These are phyloP conservation scores for Penicillium sp. DNA, from an alignment of 2,329 filamentous ascomycete species.

Conservation along the genomic window DNA sequence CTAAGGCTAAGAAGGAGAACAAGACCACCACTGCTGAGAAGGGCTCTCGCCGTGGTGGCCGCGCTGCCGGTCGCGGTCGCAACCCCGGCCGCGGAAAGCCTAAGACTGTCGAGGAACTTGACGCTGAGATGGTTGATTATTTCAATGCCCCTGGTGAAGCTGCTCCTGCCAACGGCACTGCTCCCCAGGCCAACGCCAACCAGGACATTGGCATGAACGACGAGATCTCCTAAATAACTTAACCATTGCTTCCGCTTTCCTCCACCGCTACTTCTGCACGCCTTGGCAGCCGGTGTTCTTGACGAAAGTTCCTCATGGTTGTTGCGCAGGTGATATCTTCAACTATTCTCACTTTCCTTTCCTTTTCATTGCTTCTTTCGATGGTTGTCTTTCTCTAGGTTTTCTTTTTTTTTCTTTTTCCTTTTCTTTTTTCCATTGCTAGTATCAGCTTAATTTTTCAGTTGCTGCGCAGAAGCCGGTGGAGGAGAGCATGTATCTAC, in stretches of 20 bases:
- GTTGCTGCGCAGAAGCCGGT: conserved; percentile 7
- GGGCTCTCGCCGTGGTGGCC: conserved; percentile 38
- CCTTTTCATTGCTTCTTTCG: conserved; percentile 8
- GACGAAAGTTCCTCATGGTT: conserved; percentile 18
- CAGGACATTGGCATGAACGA: conserved; percentile 56
- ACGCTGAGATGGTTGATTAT: conserved; percentile 97
- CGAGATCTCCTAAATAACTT: conserved; percentile 53
- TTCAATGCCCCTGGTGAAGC: conserved; percentile 57
- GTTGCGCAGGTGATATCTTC: conserved; percentile 30
- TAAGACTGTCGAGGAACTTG: conserved; percentile 94
- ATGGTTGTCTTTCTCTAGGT: conserved; percentile 12
- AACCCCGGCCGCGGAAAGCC: conserved; percentile 67
- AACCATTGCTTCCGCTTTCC: background rate
- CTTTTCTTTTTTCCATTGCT: conserved; percentile 13
- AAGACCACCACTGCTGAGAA: conserved; percentile 7
- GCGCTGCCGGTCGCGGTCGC: conserved; percentile 53
- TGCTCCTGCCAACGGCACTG: conserved; percentile 49
- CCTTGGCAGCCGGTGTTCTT: conserved; percentile 2
- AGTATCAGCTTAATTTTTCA: conserved; percentile 10
- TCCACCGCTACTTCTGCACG: conserved; percentile 6
- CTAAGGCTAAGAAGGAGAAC: conserved; percentile 62
- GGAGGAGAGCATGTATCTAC: conserved; percentile 24
- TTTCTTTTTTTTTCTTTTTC: conserved; percentile 13
- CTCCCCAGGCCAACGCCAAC: conserved; percentile 51
- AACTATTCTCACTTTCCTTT: conserved; percentile 13